Conservation (phyloP, 2,329 filamentous ascomycete genomes). For the Cladorrhinum sp. region DNA sequence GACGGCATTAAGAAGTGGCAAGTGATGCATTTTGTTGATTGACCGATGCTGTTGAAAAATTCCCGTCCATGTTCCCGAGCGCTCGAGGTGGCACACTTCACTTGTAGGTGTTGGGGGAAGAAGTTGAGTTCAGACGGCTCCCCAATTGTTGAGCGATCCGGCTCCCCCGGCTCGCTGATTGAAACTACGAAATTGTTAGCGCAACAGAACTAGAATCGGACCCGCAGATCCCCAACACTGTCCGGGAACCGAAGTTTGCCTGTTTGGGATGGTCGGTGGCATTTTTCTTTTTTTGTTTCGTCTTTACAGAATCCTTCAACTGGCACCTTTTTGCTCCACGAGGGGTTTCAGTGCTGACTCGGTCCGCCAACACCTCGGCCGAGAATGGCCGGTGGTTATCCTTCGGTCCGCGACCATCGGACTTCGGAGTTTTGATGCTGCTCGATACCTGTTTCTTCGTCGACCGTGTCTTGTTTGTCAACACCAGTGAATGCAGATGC, state of each 20-base stretch:
- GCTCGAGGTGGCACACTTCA: not conserved
- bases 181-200: constrained; percentile 15
- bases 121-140: constrained; percentile 9
- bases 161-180: constrained; percentile 17
- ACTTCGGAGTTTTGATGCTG: not conserved
- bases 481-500: no score
- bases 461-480: not conserved
- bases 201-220: constrained; percentile 23
- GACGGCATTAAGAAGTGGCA: not conserved
- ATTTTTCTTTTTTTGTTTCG: not conserved
- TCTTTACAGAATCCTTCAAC: not conserved
- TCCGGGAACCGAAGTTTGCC: constrained; percentile 30
- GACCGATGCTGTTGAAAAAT: constrained; percentile 3
- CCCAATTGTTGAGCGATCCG: constrained; percentile 28
- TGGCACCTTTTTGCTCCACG: not conserved
- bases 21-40: not conserved
- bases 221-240: constrained; percentile 46
- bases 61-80: not conserved
- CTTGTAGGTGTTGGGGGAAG: not conserved
- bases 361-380: not conserved
- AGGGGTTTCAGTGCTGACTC: constrained; percentile 7
- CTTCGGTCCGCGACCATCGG: constrained; percentile 1
- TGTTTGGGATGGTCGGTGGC: constrained; percentile 1
- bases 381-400: not conserved
- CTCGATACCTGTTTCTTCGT: not conserved